Evolutionary conservation across 805 yeast genomes (phyloP), one percentile per base, ranked within the genome.

Genomic region (Saccharomycopsis synnaedendra): DNA sequence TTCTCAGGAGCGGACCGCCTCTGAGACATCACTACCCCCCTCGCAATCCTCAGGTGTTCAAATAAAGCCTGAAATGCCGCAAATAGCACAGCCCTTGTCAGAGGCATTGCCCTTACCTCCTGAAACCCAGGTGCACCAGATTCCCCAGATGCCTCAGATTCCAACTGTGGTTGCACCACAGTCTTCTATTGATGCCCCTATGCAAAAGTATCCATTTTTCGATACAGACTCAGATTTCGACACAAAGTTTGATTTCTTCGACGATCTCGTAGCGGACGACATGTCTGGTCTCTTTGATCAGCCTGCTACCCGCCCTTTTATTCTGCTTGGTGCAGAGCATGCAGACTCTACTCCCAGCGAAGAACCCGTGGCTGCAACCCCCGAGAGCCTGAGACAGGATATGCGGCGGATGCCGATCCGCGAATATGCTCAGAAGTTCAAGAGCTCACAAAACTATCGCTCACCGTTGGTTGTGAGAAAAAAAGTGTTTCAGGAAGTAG

Each of bases 401-500:
- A 19, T 19, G 19, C 19, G 19, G 19, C 19, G 19, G 19, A 19
- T 19, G 19, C 19, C 19, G 19, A 19, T 19, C 19, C 19, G 19
- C 19, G 19, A 19, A 19, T 19, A 19, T 19, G 19, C 19, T 19
- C 19, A 19, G 19, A 19, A 19, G 19, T 19, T 19, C 29, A 52
- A 46, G 11, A 44, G 44, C 27, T 37, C 43, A 19, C 39, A 40
- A 19, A n/a, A 27, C 3, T 52, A 52, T 35, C 42, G 47, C 29
- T 50, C 55, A 4, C 55, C 53, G 11, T 28, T 52, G 30, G 9
- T 29, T 11, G 40, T 52, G 32, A 32, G 55, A 7, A 50, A 50
- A 36, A 47, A 50, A 28, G 43, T 50, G 5, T 49, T 52, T 37
- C 53, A 47, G 31, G 51, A 45, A 37, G 50, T 50, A 5, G 54